Percentiles rank a stretch among this genome's conserved stretches.
These are phyloP conservation scores for Didymella exigua DNA, from an alignment of 2,329 filamentous ascomycete species.

Conservation along the genomic window DNA sequence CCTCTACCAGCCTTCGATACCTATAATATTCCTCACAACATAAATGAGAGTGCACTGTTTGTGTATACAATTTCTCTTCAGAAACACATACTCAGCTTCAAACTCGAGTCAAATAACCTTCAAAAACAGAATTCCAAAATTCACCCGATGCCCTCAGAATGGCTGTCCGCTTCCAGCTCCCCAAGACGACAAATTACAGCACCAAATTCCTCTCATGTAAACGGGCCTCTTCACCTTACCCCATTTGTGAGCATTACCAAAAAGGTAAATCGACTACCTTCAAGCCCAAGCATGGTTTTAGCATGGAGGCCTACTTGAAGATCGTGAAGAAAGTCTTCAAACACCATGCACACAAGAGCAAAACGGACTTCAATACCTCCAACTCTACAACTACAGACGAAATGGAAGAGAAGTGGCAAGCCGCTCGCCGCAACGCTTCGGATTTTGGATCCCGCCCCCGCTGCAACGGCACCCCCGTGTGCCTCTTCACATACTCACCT, in stretches of 20 bases:
- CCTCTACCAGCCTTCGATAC: neutral
- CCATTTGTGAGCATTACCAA: neutral
- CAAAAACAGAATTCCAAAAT: neutral
- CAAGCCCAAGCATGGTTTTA: neutral
- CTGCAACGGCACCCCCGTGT: neutral
- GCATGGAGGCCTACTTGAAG: neutral
- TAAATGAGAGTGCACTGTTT: neutral
- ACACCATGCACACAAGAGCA: neutral
- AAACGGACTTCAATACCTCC: neutral
- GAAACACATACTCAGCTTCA: neutral
- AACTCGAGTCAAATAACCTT: neutral
- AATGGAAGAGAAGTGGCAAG: neutral
- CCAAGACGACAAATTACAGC: neutral
- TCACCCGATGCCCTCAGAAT: neutral
- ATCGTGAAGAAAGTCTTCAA: neutral
- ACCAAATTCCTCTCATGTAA: neutral
- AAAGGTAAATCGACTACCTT: neutral
- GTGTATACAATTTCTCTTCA: neutral
- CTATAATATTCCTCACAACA: neutral
- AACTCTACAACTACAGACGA: neutral
- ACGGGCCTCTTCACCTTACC: neutral
- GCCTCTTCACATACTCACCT: neutral
- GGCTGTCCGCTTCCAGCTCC: neutral
- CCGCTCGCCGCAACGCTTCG: neutral
- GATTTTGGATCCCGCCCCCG: neutral